A percentile compares a stretch with the other conserved stretches of the same genome.
These are phyloP conservation scores for Penicillium coffeae DNA, from an alignment of 495 filamentous ascomycete species.

Conservation along the genomic window DNA sequence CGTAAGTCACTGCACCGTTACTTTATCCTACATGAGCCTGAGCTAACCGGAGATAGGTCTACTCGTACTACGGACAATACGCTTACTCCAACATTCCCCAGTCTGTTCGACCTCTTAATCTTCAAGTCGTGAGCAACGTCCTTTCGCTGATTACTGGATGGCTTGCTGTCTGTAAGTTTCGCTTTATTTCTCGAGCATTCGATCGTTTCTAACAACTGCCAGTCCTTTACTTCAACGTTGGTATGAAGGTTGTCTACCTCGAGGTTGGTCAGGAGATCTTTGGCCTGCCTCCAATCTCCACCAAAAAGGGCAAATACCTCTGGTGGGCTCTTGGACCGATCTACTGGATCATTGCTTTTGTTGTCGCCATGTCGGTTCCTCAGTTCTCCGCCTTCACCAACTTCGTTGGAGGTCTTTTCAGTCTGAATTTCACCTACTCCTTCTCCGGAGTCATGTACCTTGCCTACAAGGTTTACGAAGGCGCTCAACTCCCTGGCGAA, in stretches of 20 bases:
- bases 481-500: slow-evolving; percentile 37
- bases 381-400: slow-evolving; percentile 38
- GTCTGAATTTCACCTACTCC: slow-evolving; percentile 48
- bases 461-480: slow-evolving; percentile 37
- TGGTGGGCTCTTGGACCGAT: slow-evolving; percentile 50
- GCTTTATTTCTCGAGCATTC: no score
- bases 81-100: slow-evolving; percentile 43
- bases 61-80: slow-evolving; percentile 56
- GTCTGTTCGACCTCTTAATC: slow-evolving; percentile 43
- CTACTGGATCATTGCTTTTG: slow-evolving; percentile 53
- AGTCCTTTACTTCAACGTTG: slow-evolving; percentile 51
- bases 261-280: slow-evolving; percentile 54
- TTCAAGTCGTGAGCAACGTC: slow-evolving; percentile 54
- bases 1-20: slow-evolving; percentile 14
- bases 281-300: slow-evolving; percentile 43
- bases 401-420: slow-evolving; percentile 26
- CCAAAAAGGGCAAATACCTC: slow-evolving; percentile 41
- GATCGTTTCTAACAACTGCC: neutral
- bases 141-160: slow-evolving; percentile 48
- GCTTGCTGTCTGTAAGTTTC: slow-evolving; percentile 40
- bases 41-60: slow-evolving; percentile 28
- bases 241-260: slow-evolving; percentile 58
- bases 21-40: no score
- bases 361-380: slow-evolving; percentile 43
- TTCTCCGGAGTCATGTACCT: slow-evolving; percentile 42